A percentile compares a stretch with the other conserved stretches of the same genome.
These are phyloP conservation scores for Canavalia ensiformis DNA, from an alignment of 306 rosid genomes.

Conservation along the genomic window DNA sequence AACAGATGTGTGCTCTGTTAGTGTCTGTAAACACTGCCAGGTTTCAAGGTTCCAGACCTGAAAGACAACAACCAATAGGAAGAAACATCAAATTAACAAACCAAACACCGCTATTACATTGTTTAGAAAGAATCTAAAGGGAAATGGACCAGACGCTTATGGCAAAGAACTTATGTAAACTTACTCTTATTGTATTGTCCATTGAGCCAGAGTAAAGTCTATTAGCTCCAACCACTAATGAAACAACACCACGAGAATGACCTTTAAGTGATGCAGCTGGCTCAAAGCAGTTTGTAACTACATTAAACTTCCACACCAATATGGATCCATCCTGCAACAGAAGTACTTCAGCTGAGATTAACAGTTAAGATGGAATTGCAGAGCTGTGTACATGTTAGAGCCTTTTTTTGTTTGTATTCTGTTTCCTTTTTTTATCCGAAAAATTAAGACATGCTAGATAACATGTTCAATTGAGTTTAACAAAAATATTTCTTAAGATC, in stretches of 20 bases:
- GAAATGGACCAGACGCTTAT: not conserved
- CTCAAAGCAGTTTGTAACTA: slow-evolving; percentile 74
- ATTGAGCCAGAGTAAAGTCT: slow-evolving; percentile 97
- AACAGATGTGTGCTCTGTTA: slow-evolving; percentile 85
- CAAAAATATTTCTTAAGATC: not conserved
- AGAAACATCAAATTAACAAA: slow-evolving; percentile 22
- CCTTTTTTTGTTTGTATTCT: not conserved
- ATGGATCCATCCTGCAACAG: slow-evolving; percentile 90
- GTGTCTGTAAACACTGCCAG: slow-evolving; percentile 89
- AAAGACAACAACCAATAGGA: slow-evolving; percentile 47
- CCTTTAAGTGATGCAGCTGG: slow-evolving; percentile 89
- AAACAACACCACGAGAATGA: slow-evolving; percentile 84
- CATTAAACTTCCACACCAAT: slow-evolving; percentile 90
- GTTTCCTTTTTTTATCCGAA: not conserved
- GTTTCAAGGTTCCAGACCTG: slow-evolving; percentile 97
- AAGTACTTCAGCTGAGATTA: slow-evolving; percentile 41
- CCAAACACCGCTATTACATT: slow-evolving; percentile 12
- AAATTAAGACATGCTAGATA: not conserved
- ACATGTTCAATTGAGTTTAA: slow-evolving; percentile 11
- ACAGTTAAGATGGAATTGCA: not conserved
- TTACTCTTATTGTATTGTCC: slow-evolving; percentile 88
- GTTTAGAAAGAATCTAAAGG: slow-evolving; percentile 12
- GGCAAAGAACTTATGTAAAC: slow-evolving; percentile 41
- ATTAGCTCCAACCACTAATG: slow-evolving; percentile 94
- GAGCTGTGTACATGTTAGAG: slow-evolving; percentile 1